phyloP scores from a whole-genome alignment of 2,329 filamentous ascomycete species.

The Fusarium euwallaceae region DNA sequence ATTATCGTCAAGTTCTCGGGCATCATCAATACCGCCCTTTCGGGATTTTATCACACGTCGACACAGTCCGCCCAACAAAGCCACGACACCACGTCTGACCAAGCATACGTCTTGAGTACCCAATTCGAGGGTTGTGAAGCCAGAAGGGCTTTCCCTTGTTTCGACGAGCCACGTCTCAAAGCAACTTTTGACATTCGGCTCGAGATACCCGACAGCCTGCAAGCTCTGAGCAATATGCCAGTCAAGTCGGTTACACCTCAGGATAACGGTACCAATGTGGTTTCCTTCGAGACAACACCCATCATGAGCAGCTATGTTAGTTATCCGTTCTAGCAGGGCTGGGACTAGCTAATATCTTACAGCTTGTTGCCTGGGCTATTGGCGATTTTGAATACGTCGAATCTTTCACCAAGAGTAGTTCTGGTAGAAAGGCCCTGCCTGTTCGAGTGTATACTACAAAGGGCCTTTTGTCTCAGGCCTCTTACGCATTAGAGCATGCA shows the following conservation, averaged over 20 bases:
- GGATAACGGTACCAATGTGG: not conserved
- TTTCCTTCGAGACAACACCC: not conserved
- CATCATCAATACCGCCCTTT: not conserved
- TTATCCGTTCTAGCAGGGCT: not conserved
- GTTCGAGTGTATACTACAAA: not conserved
- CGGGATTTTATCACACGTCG: not conserved
- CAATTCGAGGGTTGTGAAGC: conserved; percentile 98
- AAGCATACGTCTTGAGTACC: conserved; percentile 86
- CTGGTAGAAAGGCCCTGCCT: not conserved
- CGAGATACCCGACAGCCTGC: conserved; percentile 79
- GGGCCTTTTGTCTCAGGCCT: conserved; percentile 77
- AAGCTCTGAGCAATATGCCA: not conserved
- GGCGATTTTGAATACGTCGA: not conserved
- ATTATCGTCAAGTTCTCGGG: not conserved
- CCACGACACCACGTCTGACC: conserved; percentile 54
- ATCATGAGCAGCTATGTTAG: not conserved
- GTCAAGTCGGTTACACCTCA: not conserved
- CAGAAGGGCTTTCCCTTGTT: conserved; percentile 93
- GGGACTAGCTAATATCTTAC: not conserved
- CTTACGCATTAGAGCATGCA: conserved; percentile 89
- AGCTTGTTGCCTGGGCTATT: not conserved
- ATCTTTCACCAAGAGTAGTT: not conserved
- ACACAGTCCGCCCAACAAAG: not conserved
- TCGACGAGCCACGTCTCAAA: conserved; percentile 97
- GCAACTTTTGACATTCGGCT: conserved; percentile 94